Evolutionary conservation across 108 stramenopile species (phyloP).

Genomic region (Cylindrotheca closterium): DNA sequence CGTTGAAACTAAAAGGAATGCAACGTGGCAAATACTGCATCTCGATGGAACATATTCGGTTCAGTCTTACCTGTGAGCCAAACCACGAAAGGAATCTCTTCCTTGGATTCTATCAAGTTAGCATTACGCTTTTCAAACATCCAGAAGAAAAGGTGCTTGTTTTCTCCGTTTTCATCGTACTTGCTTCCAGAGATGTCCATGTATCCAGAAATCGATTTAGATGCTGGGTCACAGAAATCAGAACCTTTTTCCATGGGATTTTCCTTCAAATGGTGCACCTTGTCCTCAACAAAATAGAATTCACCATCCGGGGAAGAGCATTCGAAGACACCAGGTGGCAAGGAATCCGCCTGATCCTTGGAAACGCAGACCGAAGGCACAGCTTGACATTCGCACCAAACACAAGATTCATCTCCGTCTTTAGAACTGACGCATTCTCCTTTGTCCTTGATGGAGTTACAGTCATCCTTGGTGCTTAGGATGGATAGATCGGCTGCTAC

Average conservation of each 20-base stretch:
- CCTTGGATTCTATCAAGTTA: conserved; percentile 14
- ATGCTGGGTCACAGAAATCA: conserved; percentile 36
- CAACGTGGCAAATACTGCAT: conserved; percentile 71
- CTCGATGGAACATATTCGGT: no score
- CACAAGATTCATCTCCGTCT: conserved; percentile 35
- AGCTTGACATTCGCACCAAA: conserved; percentile 55
- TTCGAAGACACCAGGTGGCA: conserved; percentile 59
- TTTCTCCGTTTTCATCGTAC: conserved; percentile 46
- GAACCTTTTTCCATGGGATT: conserved; percentile 12
- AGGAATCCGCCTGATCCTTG: conserved; percentile 29
- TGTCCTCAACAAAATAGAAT: conserved; percentile 15
- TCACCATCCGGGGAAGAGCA: conserved; percentile 15
- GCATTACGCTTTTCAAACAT: conserved; percentile 87
- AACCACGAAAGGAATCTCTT: conserved; percentile 77
- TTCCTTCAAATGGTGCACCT: conserved; percentile 14
- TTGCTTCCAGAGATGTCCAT: conserved; percentile 53
- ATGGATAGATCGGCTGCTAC: conserved; percentile 1
- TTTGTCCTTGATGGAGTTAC: conserved; percentile 18
- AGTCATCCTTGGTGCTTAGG: neutral
- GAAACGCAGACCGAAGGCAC: conserved; percentile 50
- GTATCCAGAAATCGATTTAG: conserved; percentile 53
- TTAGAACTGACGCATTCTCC: conserved; percentile 2
- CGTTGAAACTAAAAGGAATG: no score
- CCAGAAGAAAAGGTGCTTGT: conserved; percentile 96
- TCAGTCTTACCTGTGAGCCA: conserved; percentile 92